These are phyloP conservation scores for Trichoderma brevicompactum DNA, from an alignment of 2,329 filamentous ascomycete genomes.

Conservation along the genomic window DNA sequence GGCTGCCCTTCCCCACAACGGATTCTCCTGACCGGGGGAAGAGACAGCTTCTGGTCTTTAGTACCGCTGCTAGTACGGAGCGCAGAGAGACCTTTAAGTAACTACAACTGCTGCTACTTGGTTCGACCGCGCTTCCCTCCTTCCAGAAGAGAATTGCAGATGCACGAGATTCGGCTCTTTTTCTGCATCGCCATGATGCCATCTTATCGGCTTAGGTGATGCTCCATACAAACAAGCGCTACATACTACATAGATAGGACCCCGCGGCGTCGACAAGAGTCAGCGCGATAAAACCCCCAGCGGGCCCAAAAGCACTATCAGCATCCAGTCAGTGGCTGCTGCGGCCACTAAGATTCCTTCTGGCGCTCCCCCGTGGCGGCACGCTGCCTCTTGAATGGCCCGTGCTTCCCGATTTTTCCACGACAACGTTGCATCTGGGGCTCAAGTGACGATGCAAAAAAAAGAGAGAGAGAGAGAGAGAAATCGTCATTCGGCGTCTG, in stretches of 20 bases:
- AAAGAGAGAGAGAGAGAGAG: not conserved
- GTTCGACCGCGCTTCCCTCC: not conserved
- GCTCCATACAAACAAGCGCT: too few relatives aligned
- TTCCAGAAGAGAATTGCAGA: not conserved
- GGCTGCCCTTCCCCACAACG: conserved; percentile 5
- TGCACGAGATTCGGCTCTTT: too few relatives aligned
- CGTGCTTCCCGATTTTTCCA: conserved; percentile 20
- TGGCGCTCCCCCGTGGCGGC: conserved; percentile 18
- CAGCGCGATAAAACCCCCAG: not conserved
- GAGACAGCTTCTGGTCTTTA: too few relatives aligned
- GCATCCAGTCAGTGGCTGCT: not conserved
- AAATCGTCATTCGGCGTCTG: not conserved
- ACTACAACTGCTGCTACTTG: not conserved
- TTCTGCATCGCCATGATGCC: too few relatives aligned
- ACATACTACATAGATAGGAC: too few relatives aligned
- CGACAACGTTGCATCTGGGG: conserved; percentile 31
- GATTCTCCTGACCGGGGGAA: conserved; percentile 25
- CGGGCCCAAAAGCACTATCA: conserved; percentile 5
- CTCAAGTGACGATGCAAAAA: conserved; percentile 4
- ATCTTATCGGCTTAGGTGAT: too few relatives aligned
- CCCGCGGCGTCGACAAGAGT: too few relatives aligned
- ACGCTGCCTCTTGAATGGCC: conserved; percentile 29
- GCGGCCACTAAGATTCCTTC: not conserved
- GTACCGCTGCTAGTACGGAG: too few relatives aligned
- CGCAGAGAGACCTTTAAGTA: too few relatives aligned